A percentile compares a stretch with the other conserved stretches of the same genome.
Evolutionary conservation across 78 protist genomes (phyloP).

Genomic region (Speleostelium caveatum): DNA sequence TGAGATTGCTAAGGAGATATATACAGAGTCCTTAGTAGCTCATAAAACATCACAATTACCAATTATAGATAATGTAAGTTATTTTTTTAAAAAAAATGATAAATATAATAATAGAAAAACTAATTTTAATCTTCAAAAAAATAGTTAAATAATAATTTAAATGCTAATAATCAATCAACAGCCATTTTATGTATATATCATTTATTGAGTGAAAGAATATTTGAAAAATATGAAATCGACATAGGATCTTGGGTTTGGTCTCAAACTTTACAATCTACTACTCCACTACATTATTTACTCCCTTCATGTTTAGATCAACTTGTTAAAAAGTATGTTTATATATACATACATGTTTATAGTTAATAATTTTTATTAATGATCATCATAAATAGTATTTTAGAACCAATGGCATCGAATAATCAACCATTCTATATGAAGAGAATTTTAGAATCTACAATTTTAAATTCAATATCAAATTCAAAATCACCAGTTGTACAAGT

Average conservation of each 20-base stretch:
- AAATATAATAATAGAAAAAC: no score
- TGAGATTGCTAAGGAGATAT: conserved; percentile 57
- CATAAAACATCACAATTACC: conserved; percentile 13
- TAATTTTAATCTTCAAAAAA: no score
- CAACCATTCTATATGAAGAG: conserved; percentile 70
- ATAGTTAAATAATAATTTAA: background rate
- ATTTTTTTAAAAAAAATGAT: no score
- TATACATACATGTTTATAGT: background rate
- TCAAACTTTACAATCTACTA: conserved; percentile 32
- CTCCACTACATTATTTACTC: conserved; percentile 52
- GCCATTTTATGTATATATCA: conserved; percentile 57
- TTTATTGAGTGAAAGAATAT: conserved; percentile 54
- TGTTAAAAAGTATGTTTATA: conserved; percentile 25
- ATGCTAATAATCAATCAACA: conserved; percentile 1
- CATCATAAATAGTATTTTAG: conserved; percentile 30
- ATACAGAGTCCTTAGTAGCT: conserved; percentile 61
- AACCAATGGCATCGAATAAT: conserved; percentile 15
- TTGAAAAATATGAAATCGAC: conserved; percentile 74
- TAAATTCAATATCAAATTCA: background rate
- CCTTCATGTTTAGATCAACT: conserved; percentile 54
- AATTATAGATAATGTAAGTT: conserved; percentile 3
- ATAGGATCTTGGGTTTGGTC: conserved; percentile 49
- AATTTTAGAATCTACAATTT: conserved; percentile 16
- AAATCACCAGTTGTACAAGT: background rate
- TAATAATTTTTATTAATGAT: background rate